A percentile compares a stretch with the other conserved stretches of the same genome.
phyloP scores from a whole-genome alignment of 2,329 filamentous ascomycete species.

The Arthrobotrys pseudoclavata region DNA sequence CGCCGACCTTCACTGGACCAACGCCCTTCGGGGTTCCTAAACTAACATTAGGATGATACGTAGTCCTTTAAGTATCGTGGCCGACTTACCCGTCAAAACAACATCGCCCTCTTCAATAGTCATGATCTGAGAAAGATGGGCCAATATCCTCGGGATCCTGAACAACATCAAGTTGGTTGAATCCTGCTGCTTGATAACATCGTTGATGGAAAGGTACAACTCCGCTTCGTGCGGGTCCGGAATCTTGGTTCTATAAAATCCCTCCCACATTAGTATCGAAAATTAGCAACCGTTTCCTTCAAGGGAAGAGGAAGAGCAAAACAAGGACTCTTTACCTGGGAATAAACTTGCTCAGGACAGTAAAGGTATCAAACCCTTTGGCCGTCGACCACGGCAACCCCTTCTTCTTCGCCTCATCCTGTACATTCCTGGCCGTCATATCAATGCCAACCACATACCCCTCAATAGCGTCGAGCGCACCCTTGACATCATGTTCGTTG shows the following conservation, averaged over 20 bases:
- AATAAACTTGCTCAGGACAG: slow-evolving; percentile 86
- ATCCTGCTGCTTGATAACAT: slow-evolving; percentile 81
- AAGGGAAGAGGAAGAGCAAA: neutral
- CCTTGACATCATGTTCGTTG: slow-evolving; percentile 77
- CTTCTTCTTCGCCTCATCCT: slow-evolving; percentile 97
- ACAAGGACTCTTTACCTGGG: slow-evolving; percentile 71
- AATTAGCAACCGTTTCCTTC: neutral
- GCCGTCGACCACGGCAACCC: slow-evolving; percentile 95
- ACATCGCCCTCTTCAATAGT: slow-evolving; percentile 92
- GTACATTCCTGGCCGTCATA: slow-evolving; percentile 95
- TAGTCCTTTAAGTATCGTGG: neutral
- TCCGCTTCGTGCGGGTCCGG: slow-evolving; percentile 89
- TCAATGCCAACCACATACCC: slow-evolving; percentile 93
- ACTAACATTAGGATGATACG: neutral
- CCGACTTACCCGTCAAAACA: slow-evolving; percentile 76
- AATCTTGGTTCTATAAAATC: slow-evolving; percentile 71
- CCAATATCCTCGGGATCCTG: slow-evolving; percentile 85
- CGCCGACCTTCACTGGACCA: slow-evolving; percentile 84
- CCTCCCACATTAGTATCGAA: neutral
- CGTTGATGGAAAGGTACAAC: slow-evolving; percentile 87
- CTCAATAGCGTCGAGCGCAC: slow-evolving; percentile 65
- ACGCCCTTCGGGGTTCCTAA: slow-evolving; percentile 95
- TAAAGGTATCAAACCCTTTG: slow-evolving; percentile 98
- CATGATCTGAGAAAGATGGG: slow-evolving; percentile 95
- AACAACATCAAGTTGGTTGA: slow-evolving; percentile 96